Evolutionary conservation across 2,329 filamentous ascomycete genomes (phyloP).

Genomic region (Clarireedia sp.): DNA sequence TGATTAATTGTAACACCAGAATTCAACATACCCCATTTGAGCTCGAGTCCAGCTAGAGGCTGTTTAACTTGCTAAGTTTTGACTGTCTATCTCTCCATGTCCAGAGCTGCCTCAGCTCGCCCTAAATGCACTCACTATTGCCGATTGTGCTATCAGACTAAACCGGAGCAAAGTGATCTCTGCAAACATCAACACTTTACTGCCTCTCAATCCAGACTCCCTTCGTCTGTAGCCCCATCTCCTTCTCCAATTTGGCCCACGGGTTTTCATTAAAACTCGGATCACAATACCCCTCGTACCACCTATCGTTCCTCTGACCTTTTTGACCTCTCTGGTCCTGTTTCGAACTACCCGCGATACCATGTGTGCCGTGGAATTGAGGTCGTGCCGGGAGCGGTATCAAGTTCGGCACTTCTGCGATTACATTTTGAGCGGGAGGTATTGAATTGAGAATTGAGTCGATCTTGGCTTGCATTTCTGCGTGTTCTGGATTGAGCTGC

Average conservation of each 20-base stretch:
- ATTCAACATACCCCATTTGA: no score
- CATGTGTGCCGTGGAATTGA: neutral
- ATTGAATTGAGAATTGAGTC: constrained; percentile 21
- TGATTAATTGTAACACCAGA: constrained; percentile 12
- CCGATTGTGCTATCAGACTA: neutral
- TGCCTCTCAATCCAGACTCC: constrained; percentile 39
- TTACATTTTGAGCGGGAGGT: neutral
- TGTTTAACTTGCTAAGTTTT: no score
- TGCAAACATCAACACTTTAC: no score
- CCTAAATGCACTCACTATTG: neutral
- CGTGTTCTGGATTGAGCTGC: constrained; percentile 10
- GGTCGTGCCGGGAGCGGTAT: no score
- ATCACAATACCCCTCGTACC: constrained; percentile 63
- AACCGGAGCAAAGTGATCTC: neutral
- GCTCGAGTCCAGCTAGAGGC: no score
- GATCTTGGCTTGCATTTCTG: constrained; percentile 22
- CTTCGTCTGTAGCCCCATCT: constrained; percentile 35
- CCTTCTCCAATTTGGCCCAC: constrained; percentile 52
- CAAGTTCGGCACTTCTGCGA: neutral
- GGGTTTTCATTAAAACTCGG: constrained; percentile 64
- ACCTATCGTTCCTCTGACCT: constrained; percentile 37
- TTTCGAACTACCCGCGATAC: constrained; percentile 13
- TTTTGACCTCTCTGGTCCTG: constrained; percentile 13
- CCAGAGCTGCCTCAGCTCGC: neutral
- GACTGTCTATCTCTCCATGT: neutral